Evolutionary conservation across 75 land plant species (phyloP).

Genomic region (Selaginella moellendorffii): DNA sequence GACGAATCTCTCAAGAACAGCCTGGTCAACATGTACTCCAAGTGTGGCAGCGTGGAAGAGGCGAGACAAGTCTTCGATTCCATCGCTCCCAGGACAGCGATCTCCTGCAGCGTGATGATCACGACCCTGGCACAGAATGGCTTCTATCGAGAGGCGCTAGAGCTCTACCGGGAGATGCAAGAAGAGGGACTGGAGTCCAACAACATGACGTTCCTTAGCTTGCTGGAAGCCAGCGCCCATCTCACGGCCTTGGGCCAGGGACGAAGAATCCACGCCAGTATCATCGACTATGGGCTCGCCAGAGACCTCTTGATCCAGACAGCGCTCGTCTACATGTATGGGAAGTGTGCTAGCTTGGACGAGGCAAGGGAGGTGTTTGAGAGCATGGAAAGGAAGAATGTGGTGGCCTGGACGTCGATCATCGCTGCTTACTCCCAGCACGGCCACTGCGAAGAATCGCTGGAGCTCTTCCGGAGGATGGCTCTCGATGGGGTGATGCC

Average conservation of each 20-base stretch:
- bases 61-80: constrained; percentile 19
- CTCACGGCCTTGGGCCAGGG: constrained; percentile 13
- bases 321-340: constrained; percentile 17
- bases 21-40: constrained; percentile 24
- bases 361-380: constrained; percentile 11
- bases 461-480: constrained; percentile 12
- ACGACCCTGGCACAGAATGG: constrained; percentile 17
- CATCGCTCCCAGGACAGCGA: constrained; percentile 8
- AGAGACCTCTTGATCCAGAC: constrained; percentile 6
- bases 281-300: background rate
- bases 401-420: no score
- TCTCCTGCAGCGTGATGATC: constrained; percentile 22
- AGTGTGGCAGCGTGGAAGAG: constrained; percentile 7
- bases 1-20: constrained; percentile 12
- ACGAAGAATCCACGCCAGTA: constrained; percentile 9
- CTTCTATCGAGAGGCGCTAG: constrained; percentile 8
- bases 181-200: constrained; percentile 8
- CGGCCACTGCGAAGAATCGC: constrained; percentile 8
- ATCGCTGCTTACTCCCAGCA: no score
- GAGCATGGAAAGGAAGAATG: constrained; percentile 2
- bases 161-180: constrained; percentile 7
- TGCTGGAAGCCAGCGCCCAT: constrained; percentile 15
- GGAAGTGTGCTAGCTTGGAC: constrained; percentile 12
- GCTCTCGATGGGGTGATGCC: constrained; percentile 4
- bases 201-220: constrained; percentile 13